Base-by-base conservation (phyloP, 179 eudicot species). In the Vitellaria paradoxa region DNA sequence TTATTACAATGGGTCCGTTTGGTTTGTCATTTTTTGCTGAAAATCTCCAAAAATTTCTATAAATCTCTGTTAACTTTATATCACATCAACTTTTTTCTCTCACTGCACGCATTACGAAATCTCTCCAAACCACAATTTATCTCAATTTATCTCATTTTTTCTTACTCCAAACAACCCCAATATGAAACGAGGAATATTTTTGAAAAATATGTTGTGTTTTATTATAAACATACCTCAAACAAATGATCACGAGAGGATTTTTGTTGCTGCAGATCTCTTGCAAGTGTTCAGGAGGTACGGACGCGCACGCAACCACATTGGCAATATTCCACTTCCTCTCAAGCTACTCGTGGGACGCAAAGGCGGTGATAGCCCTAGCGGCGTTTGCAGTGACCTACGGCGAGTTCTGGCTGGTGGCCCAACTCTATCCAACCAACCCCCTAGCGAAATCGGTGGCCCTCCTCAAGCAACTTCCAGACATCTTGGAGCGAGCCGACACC, bases 361-460 rank as follows among this genome's bases (percentile, higher is more conserved):
- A 92, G 84, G 91, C 82, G 72, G 89, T 81, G 74, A 87, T 92
- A 3, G 66, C 91, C 46, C 84, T 91, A 0, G 93, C 93, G 1
- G 92, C 95, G 20, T 92, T 89, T 79, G 88, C 93, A 2, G 87
- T 85, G 65, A 84, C 81, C 60, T 92, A 92, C 65, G 95, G 95
- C 20, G 95, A 92, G 79, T 92, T 91, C 70, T 88, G 93, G 91
- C 82, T 92, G 76, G 82, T 92, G 6, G 88, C 92, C 14, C 91
- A 90, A 72, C 88, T 88, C 13, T 83, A 85, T 86, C 73, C 82
- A 3, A 77, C 83, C 62, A 84, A 91, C 77, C 85, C 89, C 10
- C 84, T 92, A 6, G 97, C 97, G 77, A 91, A 88, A 55, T 87
- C 92, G 68, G 82, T 92, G 23, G 91, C 88, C 0, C 42, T 83